A percentile compares a stretch with the other conserved stretches of the same genome.
phyloP scores from a whole-genome alignment of 2,329 filamentous ascomycete genomes.

The Fonsecaea erecta region DNA sequence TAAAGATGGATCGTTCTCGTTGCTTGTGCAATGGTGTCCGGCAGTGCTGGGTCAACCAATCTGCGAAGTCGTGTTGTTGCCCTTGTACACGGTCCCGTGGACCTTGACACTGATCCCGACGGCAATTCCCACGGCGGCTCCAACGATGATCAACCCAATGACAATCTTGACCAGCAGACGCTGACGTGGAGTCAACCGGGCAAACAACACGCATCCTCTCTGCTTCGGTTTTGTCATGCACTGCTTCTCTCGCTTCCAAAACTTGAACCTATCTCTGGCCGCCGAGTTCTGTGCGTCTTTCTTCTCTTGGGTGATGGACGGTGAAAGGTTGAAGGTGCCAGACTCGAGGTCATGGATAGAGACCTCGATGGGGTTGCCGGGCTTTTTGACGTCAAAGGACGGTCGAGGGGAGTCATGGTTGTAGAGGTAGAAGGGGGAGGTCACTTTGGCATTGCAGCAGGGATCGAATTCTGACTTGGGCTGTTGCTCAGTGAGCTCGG shows the following conservation, averaged over 20 bases:
- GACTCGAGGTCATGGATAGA: constrained; percentile 44
- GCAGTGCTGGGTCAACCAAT: constrained; percentile 34
- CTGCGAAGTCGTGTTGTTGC: constrained; percentile 40
- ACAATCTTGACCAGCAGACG: constrained; percentile 46
- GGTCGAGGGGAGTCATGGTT: constrained; percentile 45
- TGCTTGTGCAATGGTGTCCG: background rate
- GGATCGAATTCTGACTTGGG: constrained; percentile 46
- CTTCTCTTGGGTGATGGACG: constrained; percentile 36
- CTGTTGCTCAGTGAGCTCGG: constrained; percentile 30
- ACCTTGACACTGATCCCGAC: constrained; percentile 52
- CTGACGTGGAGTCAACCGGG: constrained; percentile 44
- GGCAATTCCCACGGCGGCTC: constrained; percentile 51
- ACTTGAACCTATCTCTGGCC: constrained; percentile 19
- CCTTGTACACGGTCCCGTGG: constrained; percentile 51
- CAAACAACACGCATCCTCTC: constrained; percentile 44
- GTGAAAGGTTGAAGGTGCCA: constrained; percentile 33
- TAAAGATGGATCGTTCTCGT: background rate
- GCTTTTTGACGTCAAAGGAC: constrained; percentile 39
- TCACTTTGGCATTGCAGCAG: constrained; percentile 47
- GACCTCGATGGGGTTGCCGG: constrained; percentile 24
- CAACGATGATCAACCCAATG: constrained; percentile 49
- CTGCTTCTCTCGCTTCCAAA: constrained; percentile 38
- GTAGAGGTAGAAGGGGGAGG: constrained; percentile 52
- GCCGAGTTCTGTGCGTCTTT: constrained; percentile 25
- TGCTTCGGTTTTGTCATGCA: constrained; percentile 42